Percentiles rank a stretch among this genome's conserved stretches.
phyloP scores from a whole-genome alignment of 179 eudicot species.

The Amaranthus tricolor region DNA sequence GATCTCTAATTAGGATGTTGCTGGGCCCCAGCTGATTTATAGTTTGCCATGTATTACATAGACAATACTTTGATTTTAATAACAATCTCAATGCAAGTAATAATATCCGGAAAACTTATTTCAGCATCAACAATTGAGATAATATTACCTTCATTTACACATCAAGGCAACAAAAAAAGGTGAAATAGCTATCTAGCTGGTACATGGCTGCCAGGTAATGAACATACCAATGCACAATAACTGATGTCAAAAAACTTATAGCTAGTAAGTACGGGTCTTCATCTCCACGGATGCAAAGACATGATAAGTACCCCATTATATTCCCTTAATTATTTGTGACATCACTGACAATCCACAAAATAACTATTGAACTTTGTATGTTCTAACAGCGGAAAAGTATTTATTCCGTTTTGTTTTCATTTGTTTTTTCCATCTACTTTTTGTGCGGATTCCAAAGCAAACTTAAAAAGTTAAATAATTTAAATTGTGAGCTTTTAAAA shows the following conservation, averaged over 20 bases:
- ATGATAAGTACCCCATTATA: not conserved
- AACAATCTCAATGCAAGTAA: not conserved
- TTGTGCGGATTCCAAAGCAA: too few relatives aligned
- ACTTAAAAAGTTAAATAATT: too few relatives aligned
- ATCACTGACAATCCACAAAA: not conserved
- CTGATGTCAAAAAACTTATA: not conserved
- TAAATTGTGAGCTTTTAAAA: too few relatives aligned
- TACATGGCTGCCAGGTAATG: too few relatives aligned
- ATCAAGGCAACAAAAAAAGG: not conserved
- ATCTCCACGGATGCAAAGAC: not conserved
- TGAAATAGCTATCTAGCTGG: too few relatives aligned
- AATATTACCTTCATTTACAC: not conserved
- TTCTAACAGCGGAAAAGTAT: too few relatives aligned
- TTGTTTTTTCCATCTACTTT: too few relatives aligned
- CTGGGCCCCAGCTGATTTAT: conserved; percentile 22
- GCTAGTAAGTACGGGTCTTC: not conserved
- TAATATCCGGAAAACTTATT: not conserved
- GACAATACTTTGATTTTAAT: conserved; percentile 3
- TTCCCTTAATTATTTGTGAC: not conserved
- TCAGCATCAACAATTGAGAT: not conserved
- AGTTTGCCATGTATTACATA: not conserved
- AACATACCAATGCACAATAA: too few relatives aligned
- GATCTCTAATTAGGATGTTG: not conserved
- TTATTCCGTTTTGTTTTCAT: too few relatives aligned
- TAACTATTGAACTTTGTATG: too few relatives aligned